Conservation (phyloP, 2,329 filamentous ascomycete genomes). For the Aspergillus caelatus region DNA sequence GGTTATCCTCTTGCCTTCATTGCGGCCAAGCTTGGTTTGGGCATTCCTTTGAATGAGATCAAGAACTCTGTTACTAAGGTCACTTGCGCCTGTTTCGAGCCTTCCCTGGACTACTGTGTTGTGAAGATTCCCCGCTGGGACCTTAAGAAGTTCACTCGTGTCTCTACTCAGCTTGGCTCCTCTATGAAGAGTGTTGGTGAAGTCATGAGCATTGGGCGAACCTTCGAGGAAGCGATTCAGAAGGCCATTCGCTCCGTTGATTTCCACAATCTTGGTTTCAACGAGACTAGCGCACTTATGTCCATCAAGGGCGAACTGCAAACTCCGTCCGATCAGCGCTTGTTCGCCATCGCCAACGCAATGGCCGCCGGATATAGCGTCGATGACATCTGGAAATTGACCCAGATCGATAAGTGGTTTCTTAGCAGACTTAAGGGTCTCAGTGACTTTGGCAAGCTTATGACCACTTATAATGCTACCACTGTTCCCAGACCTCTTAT, state of each 20-base stretch:
- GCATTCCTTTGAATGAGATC: conserved; percentile 94
- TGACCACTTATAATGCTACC: conserved; percentile 71
- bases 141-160: conserved; percentile 96
- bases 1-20: conserved; percentile 96
- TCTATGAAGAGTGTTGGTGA: conserved; percentile 99
- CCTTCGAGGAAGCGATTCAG: conserved; percentile 97
- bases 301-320: conserved; percentile 94
- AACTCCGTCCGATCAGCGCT: conserved; percentile 93
- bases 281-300: conserved; percentile 89
- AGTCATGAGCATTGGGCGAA: conserved; percentile 96
- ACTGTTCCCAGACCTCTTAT: conserved; percentile 67
- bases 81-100: conserved; percentile 97
- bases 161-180: conserved; percentile 92
- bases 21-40: conserved; percentile 91
- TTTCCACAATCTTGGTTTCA: conserved; percentile 93
- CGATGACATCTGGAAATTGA: conserved; percentile 97
- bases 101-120: conserved; percentile 95
- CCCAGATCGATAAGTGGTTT: conserved; percentile 99
- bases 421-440: conserved; percentile 86
- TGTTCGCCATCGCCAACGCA: conserved; percentile 96
- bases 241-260: conserved; percentile 97
- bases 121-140: conserved; percentile 99
- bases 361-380: conserved; percentile 94
- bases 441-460: conserved; percentile 81
- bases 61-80: conserved; percentile 93